Percentiles rank a stretch among this genome's conserved stretches.
Conservation (phyloP, 495 filamentous ascomycete species). For the Aspergillus heteromorphus region DNA sequence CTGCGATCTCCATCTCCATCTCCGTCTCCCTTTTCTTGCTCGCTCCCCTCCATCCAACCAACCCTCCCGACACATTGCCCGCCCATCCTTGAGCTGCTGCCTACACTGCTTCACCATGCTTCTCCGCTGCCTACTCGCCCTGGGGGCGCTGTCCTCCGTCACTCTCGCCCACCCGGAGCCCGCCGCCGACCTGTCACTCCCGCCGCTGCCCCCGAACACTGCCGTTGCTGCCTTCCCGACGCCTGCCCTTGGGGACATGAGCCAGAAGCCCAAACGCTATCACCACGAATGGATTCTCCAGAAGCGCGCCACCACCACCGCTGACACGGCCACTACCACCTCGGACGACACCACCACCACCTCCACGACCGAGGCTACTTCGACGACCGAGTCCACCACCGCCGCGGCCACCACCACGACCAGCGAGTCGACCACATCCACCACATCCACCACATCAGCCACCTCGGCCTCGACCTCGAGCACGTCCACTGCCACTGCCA, state of each 20-base stretch:
- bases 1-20: not conserved
- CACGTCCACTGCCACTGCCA: not conserved
- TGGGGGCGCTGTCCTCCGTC: not conserved
- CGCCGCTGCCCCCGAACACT: not conserved
- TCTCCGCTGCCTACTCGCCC: not conserved
- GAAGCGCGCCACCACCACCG: constrained; percentile 1
- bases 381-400: not conserved
- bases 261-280: not conserved
- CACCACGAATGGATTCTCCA: not conserved
- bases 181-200: not conserved
- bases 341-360: not conserved
- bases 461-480: not conserved
- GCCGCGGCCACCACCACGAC: constrained; percentile 1
- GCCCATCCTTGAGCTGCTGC: not conserved
- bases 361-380: not conserved
- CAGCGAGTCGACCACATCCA: constrained; percentile 8
- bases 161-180: not conserved
- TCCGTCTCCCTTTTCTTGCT: not conserved
- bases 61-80: not conserved
- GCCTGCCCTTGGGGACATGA: not conserved
- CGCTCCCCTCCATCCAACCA: not conserved
- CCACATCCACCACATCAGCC: constrained; percentile 5
- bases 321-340: not conserved
- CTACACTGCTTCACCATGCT: not conserved
- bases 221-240: not conserved